Conservation (phyloP, 345 rosid species). For the Aegle marmelos region DNA sequence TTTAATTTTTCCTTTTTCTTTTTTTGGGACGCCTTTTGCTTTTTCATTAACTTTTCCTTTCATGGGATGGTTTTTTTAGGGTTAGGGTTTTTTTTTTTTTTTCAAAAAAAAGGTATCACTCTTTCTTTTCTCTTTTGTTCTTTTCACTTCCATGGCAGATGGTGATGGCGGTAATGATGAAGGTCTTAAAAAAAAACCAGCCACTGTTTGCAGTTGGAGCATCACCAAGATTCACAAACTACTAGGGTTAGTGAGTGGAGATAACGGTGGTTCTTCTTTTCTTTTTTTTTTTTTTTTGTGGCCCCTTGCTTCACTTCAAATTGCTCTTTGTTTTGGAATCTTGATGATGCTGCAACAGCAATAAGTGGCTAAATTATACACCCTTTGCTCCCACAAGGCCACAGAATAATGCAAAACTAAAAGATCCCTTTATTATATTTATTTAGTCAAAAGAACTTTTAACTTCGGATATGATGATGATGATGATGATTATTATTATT, state of each 20-base stretch:
- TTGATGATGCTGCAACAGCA: conserved; percentile 99
- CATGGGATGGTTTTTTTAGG: conserved; percentile 23
- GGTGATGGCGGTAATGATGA: conserved; percentile 1
- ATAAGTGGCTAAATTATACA: conserved; percentile 43
- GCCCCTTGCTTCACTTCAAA: conserved; percentile 10
- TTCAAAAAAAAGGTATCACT: background rate
- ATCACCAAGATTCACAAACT: conserved; percentile 91
- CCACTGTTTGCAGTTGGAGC: conserved; percentile 77
- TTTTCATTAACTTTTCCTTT: conserved; percentile 4
- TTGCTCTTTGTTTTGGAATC: conserved; percentile 59
- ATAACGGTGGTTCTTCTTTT: conserved; percentile 15
- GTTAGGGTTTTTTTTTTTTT: conserved; percentile 34
- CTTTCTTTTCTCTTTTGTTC: conserved; percentile 4
- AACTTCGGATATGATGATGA: background rate
- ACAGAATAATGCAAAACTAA: background rate
- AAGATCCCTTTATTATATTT: background rate
- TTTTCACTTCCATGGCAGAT: conserved; percentile 3
- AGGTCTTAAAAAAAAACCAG: conserved; percentile 36
- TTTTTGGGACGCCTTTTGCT: background rate
- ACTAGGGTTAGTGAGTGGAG: conserved; percentile 21
- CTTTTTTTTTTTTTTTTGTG: background rate
- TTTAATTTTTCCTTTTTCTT: too few species aligned
- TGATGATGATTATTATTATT: too few species aligned
- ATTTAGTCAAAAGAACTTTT: background rate
- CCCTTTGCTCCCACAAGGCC: conserved; percentile 1